phyloP scores from a whole-genome alignment of 225 moss, liverwort and hornwort species.

The Marchantia paleacea region DNA sequence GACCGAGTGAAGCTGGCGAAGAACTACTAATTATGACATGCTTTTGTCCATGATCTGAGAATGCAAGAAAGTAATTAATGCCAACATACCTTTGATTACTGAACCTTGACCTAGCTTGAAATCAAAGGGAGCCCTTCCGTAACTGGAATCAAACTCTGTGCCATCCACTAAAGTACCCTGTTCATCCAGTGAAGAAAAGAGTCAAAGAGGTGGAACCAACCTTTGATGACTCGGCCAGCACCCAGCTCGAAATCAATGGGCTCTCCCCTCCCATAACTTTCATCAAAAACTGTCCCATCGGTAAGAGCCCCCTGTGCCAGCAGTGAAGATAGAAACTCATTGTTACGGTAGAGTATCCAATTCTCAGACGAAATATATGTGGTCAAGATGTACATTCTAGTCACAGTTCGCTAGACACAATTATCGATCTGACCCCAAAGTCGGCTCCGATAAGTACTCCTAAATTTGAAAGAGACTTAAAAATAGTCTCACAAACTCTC shows the following conservation, averaged over 20 bases:
- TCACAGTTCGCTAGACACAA: background rate
- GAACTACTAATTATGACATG: too few relatives aligned
- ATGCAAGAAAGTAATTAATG: too few relatives aligned
- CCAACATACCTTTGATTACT: conserved; percentile 65
- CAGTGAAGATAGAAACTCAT: conserved; percentile 19
- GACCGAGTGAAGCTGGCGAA: too few relatives aligned
- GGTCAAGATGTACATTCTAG: background rate
- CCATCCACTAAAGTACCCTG: conserved; percentile 44
- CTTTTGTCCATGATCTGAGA: too few relatives aligned
- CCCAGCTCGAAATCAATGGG: conserved; percentile 73
- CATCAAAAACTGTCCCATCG: conserved; percentile 84
- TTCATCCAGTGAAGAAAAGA: conserved; percentile 23
- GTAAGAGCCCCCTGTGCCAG: conserved; percentile 60
- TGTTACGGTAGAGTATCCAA: background rate
- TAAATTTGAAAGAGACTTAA: too few relatives aligned
- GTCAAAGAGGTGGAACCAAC: conserved; percentile 43
- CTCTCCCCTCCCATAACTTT: conserved; percentile 62
- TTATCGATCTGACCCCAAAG: background rate
- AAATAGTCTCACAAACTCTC: too few relatives aligned
- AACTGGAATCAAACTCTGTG: conserved; percentile 62
- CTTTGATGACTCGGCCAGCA: conserved; percentile 53
- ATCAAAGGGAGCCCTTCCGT: conserved; percentile 42
- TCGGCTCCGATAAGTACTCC: too few relatives aligned
- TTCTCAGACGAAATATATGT: background rate
- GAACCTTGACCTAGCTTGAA: conserved; percentile 54